Evolutionary conservation across 768 basidiomycete genomes (phyloP), one percentile per base, ranked within the genome.

Genomic region (Auricularia heimuer): DNA sequence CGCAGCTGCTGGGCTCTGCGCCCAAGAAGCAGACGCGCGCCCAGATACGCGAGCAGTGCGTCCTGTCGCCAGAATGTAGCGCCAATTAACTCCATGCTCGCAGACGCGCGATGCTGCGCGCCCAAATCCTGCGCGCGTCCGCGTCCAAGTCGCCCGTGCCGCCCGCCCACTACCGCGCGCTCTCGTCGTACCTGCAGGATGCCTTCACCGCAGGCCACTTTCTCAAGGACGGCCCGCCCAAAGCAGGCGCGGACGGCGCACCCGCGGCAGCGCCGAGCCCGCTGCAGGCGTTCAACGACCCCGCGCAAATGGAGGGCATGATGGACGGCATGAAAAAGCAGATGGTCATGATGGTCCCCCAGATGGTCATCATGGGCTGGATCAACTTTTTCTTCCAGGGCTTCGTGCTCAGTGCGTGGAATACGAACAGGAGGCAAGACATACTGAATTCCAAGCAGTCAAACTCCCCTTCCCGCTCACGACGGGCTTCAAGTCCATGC

Each of bases 381-480:
- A 98, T 99, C 77, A 98, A 94, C 75, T 94, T 95, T 76, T 99
- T 99, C 85, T 99, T 98, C 79, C 90, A 96, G 71, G 97, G 97
- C 35, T 98, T 98, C 74, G 91, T 99, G 65, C 82, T 98, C 65
- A 98, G 96, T 98, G 74, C 75, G 95, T 86, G 44, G 56, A 44
- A 36, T 29, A 60, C 61, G 62, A 14, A 42, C 65, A 63, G 66
- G 37, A 33, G 54, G 65, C 62, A 69, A 60, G 47, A 33, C 54
- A 62, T 65, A 60, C 65, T 7, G 62, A 58, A 34, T 16, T 56
- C 68, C 67, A 34, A 66, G 12, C 71, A 98, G 96, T 97, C 75
- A 95, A 94, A 73, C 80, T 99, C 0, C 97, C 97, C 3, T 99
- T 99, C 78, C 97, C 97, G 2, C 77, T 99, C 62, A 98, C 97